phyloP scores from a whole-genome alignment of 2,329 filamentous ascomycete genomes.

The Metarhizium robertsii region DNA sequence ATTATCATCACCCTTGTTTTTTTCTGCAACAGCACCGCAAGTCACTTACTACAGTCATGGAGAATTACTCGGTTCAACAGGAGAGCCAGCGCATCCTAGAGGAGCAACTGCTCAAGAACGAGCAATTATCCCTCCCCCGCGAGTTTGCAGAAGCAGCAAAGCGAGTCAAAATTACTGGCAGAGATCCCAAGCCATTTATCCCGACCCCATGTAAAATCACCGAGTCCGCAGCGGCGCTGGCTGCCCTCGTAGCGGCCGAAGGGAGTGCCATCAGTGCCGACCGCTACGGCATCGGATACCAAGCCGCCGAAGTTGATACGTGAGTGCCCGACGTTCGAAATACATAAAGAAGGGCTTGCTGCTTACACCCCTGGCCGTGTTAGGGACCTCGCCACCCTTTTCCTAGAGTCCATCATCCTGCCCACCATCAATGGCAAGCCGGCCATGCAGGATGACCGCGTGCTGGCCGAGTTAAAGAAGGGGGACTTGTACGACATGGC shows the following conservation, averaged over 20 bases:
- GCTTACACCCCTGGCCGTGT: neutral
- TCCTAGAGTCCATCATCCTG: neutral
- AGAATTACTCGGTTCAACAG: neutral
- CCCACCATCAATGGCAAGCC: neutral
- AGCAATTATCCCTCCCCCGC: neutral
- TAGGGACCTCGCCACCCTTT: neutral
- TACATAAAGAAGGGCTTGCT: neutral
- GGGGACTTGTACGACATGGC: slow-evolving; percentile 1
- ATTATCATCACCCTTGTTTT: too few relatives aligned
- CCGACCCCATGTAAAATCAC: neutral
- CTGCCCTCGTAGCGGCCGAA: neutral
- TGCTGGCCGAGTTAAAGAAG: neutral
- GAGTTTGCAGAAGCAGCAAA: neutral
- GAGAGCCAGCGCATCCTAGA: neutral
- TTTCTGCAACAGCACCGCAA: too few relatives aligned
- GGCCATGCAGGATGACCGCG: neutral
- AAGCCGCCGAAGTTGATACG: neutral
- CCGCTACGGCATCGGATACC: neutral
- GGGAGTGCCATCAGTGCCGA: neutral
- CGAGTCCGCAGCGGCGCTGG: neutral
- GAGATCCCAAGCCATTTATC: neutral
- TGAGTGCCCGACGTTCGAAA: neutral
- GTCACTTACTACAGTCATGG: too few relatives aligned
- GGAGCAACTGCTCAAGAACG: neutral
- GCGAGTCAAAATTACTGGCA: neutral